Evolutionary conservation across 306 rosid genomes (phyloP).

Genomic region (Casuarina equisetifolia): DNA sequence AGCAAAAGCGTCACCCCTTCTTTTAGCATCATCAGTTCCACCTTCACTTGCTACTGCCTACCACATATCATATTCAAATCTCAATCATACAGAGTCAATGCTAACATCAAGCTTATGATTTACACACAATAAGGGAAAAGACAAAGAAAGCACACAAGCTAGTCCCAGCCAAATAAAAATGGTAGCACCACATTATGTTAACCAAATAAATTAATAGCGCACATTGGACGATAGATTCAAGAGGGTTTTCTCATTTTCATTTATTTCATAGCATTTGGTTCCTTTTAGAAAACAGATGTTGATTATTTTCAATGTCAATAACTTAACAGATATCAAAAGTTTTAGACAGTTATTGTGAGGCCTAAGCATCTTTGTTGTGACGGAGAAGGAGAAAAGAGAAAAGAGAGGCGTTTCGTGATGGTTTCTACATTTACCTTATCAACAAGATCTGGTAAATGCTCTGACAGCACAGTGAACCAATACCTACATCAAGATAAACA

Average conservation of each 20-base stretch:
- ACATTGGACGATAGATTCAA: neutral
- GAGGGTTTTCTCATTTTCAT: neutral
- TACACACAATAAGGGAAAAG: neutral
- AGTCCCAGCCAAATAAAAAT: constrained; percentile 19
- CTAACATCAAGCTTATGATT: neutral
- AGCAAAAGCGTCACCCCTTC: constrained; percentile 98
- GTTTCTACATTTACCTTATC: constrained; percentile 63
- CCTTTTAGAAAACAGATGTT: neutral
- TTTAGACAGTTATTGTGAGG: neutral
- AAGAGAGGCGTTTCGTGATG: constrained; percentile 6
- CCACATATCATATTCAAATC: constrained; percentile 30
- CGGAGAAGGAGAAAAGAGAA: neutral
- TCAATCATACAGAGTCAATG: constrained; percentile 26
- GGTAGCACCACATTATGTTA: constrained; percentile 18
- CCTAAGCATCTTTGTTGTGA: neutral
- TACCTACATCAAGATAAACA: constrained; percentile 55
- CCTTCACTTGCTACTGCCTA: constrained; percentile 99
- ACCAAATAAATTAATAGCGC: constrained; percentile 18
- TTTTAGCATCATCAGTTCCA: constrained; percentile 94
- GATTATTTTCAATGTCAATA: neutral
- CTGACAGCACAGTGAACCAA: constrained; percentile 89
- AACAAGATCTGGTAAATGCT: constrained; percentile 86
- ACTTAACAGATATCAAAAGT: neutral
- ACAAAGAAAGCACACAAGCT: neutral
- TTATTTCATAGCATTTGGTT: neutral